Percentiles rank a stretch among this genome's conserved stretches.
These are phyloP conservation scores for Suillus clintonianus DNA, from an alignment of 768 basidiomycete species.

Conservation along the genomic window DNA sequence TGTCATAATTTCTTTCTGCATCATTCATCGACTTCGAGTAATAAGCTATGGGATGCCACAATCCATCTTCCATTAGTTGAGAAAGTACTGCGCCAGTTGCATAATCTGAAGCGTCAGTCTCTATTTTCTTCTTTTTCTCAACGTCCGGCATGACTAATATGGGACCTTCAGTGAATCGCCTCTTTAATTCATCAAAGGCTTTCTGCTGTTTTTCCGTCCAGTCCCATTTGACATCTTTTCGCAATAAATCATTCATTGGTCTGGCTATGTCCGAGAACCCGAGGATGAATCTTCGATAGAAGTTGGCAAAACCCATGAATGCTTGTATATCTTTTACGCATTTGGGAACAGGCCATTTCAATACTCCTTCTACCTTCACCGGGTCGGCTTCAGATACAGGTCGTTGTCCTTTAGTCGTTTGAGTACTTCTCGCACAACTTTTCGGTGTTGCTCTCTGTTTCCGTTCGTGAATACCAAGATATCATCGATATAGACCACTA, in stretches of 20 bases:
- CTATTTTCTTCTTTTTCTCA: neutral
- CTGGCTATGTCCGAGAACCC: constrained; percentile 26
- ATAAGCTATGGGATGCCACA: constrained; percentile 32
- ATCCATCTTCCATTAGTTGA: neutral
- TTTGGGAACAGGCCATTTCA: constrained; percentile 29
- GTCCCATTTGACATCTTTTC: constrained; percentile 23
- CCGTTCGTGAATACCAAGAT: constrained; percentile 36
- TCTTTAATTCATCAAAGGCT: constrained; percentile 35
- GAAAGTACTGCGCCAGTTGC: neutral
- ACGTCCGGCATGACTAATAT: constrained; percentile 11
- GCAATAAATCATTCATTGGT: constrained; percentile 27
- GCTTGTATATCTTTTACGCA: constrained; percentile 18
- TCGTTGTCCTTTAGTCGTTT: constrained; percentile 27
- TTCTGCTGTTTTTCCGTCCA: constrained; percentile 24
- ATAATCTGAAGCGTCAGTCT: constrained; percentile 2
- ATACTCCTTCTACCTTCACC: constrained; percentile 29
- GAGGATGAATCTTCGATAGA: constrained; percentile 31
- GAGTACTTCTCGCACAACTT: constrained; percentile 23
- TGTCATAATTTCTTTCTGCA: constrained; percentile 43
- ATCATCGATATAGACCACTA: constrained; percentile 49
- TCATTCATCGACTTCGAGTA: constrained; percentile 25
- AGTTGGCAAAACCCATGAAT: constrained; percentile 33
- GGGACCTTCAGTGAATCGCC: constrained; percentile 26
- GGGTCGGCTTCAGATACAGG: constrained; percentile 39
- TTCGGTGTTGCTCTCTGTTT: constrained; percentile 13